Evolutionary conservation across 2,329 filamentous ascomycete species (phyloP).

Genomic region (Fusarium napiforme): DNA sequence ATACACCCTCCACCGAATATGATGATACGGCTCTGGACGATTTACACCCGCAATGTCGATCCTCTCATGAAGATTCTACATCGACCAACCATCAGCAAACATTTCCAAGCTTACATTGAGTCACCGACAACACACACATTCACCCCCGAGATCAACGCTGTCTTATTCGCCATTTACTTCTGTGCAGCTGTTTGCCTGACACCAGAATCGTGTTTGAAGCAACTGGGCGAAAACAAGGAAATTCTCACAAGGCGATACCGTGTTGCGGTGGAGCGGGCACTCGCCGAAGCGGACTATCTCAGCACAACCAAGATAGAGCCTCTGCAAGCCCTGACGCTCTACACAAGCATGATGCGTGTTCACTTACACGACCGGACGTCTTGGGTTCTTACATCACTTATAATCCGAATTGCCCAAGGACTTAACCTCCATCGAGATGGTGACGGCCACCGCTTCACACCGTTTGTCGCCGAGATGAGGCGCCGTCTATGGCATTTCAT

Average conservation of each 20-base stretch:
- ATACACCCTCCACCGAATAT: slow-evolving; percentile 52
- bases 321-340: slow-evolving; percentile 56
- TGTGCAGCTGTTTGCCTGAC: slow-evolving; percentile 51
- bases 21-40: slow-evolving; percentile 50
- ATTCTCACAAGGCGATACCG: slow-evolving; percentile 49
- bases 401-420: slow-evolving; percentile 57
- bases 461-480: slow-evolving; percentile 69
- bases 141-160: slow-evolving; percentile 47
- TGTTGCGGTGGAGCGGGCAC: slow-evolving; percentile 51
- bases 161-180: slow-evolving; percentile 58
- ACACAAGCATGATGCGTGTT: slow-evolving; percentile 54
- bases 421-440: slow-evolving; percentile 57
- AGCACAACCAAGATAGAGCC: slow-evolving; percentile 53
- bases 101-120: slow-evolving; percentile 44
- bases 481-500: slow-evolving; percentile 72
- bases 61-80: slow-evolving; percentile 58
- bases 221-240: slow-evolving; percentile 50
- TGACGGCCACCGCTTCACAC: slow-evolving; percentile 49
- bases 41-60: slow-evolving; percentile 56
- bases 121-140: slow-evolving; percentile 28
- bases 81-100: slow-evolving; percentile 51
- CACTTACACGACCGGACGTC: slow-evolving; percentile 52
- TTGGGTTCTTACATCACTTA: slow-evolving; percentile 55
- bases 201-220: slow-evolving; percentile 45
- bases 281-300: slow-evolving; percentile 57